phyloP scores from a whole-genome alignment of 768 basidiomycete genomes.

The Boletales sp. region DNA sequence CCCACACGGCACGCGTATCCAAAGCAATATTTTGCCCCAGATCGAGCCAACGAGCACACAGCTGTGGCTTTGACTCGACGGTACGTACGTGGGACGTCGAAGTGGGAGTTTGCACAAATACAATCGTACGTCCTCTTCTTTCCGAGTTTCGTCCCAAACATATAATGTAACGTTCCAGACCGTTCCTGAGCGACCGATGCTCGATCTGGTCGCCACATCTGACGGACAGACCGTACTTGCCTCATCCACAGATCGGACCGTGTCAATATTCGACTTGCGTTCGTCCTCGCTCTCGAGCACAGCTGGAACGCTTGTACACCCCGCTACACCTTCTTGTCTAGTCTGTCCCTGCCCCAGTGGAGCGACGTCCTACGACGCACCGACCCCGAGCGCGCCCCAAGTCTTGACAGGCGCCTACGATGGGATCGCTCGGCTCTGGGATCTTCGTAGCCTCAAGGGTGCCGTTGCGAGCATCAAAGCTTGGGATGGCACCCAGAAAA shows the following conservation, averaged over 20 bases:
- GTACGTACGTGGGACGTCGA: constrained; percentile 87
- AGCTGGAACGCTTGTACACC: constrained; percentile 49
- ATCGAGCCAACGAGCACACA: constrained; percentile 48
- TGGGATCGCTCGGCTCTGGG: constrained; percentile 75
- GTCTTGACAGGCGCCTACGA: constrained; percentile 75
- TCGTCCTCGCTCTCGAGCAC: constrained; percentile 35
- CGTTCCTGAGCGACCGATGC: constrained; percentile 71
- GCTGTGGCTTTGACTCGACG: constrained; percentile 88
- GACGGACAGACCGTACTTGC: constrained; percentile 49
- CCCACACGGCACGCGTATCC: constrained; percentile 81
- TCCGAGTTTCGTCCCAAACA: background rate
- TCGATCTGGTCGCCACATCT: constrained; percentile 51
- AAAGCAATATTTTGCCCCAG: constrained; percentile 56
- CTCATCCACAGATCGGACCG: constrained; percentile 71
- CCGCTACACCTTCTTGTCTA: constrained; percentile 68
- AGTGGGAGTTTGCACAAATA: constrained; percentile 63
- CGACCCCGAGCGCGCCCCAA: constrained; percentile 35
- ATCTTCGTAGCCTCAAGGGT: constrained; percentile 63
- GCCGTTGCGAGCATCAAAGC: constrained; percentile 63
- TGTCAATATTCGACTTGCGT: constrained; percentile 69
- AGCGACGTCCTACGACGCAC: background rate
- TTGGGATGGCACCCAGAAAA: constrained; percentile 49
- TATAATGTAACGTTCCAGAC: constrained; percentile 37
- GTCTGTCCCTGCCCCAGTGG: constrained; percentile 15
- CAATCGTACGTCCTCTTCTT: constrained; percentile 47